Percentiles rank a stretch among this genome's conserved stretches.
Evolutionary conservation across 192 early-diverging fungal species (phyloP).

Genomic region (Coemansia sp.): DNA sequence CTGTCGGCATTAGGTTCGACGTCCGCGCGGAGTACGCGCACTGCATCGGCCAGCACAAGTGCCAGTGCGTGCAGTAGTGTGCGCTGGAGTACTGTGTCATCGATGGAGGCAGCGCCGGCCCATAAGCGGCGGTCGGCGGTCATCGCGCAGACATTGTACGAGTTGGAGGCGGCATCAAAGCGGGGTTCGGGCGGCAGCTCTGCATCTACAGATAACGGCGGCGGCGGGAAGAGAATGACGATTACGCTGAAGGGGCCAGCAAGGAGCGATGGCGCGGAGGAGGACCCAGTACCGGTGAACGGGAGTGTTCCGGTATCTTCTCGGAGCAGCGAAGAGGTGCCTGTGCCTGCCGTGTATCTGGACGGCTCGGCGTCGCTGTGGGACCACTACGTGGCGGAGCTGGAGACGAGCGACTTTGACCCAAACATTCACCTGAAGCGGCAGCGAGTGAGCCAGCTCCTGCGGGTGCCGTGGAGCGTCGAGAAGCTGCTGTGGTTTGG

Average conservation of each 20-base stretch:
- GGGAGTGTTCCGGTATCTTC: neutral
- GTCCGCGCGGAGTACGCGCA: neutral
- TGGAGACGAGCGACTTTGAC: slow-evolving; percentile 57
- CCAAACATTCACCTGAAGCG: slow-evolving; percentile 75
- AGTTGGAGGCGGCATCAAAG: slow-evolving; percentile 14
- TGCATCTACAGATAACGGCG: slow-evolving; percentile 7
- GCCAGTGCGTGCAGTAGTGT: slow-evolving; percentile 21
- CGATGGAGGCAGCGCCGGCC: slow-evolving; percentile 24
- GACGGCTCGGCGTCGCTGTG: slow-evolving; percentile 42
- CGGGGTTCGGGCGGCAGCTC: slow-evolving; percentile 4
- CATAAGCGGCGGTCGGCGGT: slow-evolving; percentile 41
- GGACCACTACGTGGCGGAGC: slow-evolving; percentile 47
- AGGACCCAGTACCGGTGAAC: neutral
- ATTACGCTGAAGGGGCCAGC: slow-evolving; percentile 39
- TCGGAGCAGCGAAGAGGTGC: slow-evolving; percentile 2
- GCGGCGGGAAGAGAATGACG: slow-evolving; percentile 36
- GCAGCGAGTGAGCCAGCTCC: slow-evolving; percentile 80
- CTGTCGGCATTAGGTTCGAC: too few relatives aligned
- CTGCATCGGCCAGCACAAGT: neutral
- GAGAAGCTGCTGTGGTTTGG: slow-evolving; percentile 95
- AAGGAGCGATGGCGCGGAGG: slow-evolving; percentile 13
- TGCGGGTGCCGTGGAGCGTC: slow-evolving; percentile 79
- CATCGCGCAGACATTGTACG: slow-evolving; percentile 34
- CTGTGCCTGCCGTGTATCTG: slow-evolving; percentile 39
- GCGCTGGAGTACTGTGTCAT: slow-evolving; percentile 18